phyloP scores from a whole-genome alignment of 2,329 filamentous ascomycete species.

The Cladosporium austrohemisphaericum region DNA sequence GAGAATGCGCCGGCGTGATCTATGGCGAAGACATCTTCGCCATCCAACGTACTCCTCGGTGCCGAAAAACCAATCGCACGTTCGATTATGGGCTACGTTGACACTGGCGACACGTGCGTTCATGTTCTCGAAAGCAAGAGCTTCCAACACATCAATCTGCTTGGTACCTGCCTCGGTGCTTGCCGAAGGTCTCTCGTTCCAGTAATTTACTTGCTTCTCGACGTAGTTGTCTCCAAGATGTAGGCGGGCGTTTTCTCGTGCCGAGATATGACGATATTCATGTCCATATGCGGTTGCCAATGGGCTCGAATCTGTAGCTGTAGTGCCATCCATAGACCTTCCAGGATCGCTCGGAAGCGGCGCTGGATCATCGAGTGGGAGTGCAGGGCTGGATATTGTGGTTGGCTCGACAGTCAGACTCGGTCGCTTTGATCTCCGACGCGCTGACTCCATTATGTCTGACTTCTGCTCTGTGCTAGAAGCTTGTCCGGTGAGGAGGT shows the following conservation, averaged over 20 bases:
- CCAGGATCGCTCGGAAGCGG: too few species aligned
- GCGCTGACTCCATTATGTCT: too few species aligned
- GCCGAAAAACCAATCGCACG: conserved; percentile 6
- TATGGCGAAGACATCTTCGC: background rate
- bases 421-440: too few species aligned
- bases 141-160: background rate
- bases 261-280: background rate
- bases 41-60: background rate
- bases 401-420: too few species aligned
- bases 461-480: too few species aligned
- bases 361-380: too few species aligned
- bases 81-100: background rate
- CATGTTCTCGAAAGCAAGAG: background rate
- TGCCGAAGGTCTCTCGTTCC: background rate
- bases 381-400: too few species aligned
- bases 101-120: background rate
- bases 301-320: too few species aligned
- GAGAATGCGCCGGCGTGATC: background rate
- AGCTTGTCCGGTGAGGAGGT: too few species aligned
- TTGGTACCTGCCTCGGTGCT: background rate
- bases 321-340: too few species aligned
- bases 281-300: too few species aligned
- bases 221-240: background rate
- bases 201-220: background rate
- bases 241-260: background rate